Conservation (phyloP, 257 asterid species). For the Lantana camara region DNA sequence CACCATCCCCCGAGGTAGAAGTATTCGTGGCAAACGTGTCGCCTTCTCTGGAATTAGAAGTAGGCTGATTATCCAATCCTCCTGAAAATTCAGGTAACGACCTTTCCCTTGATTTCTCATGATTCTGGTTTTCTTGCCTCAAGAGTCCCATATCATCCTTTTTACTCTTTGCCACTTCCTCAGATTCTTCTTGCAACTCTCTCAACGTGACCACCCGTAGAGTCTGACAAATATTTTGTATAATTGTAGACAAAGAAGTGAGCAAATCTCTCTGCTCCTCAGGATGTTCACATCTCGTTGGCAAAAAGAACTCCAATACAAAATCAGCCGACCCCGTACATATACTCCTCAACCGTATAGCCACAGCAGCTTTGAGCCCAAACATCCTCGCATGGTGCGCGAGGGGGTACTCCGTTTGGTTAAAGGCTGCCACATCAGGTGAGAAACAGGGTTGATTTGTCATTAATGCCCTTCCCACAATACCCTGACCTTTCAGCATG, state of each 20-base stretch:
- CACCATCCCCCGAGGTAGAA: conserved; percentile 49
- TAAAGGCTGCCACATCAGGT: conserved; percentile 64
- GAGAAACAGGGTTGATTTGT: conserved; percentile 87
- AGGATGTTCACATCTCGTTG: conserved; percentile 53
- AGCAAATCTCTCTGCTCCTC: conserved; percentile 73
- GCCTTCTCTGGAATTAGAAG: conserved; percentile 41
- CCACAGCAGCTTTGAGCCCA: conserved; percentile 80
- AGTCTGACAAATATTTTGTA: conserved; percentile 64
- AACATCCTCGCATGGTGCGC: conserved; percentile 92
- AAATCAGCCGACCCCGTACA: conserved; percentile 67
- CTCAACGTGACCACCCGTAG: conserved; percentile 66
- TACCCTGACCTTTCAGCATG: conserved; percentile 81
- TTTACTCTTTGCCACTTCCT: conserved; percentile 20
- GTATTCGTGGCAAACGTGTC: conserved; percentile 34
- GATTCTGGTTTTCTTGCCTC: conserved; percentile 25
- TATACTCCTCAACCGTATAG: conserved; percentile 75
- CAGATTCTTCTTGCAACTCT: conserved; percentile 68
- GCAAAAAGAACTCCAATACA: conserved; percentile 88
- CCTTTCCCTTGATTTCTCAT: conserved; percentile 30
- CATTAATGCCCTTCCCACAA: conserved; percentile 72
- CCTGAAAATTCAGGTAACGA: conserved; percentile 27
- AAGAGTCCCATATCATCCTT: conserved; percentile 29
- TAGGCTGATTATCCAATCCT: conserved; percentile 34
- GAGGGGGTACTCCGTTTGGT: conserved; percentile 85
- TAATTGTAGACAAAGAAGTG: conserved; percentile 62